Evolutionary conservation across 1,284 basidiomycete species (phyloP), one percentile per base, ranked within the genome.

Genomic region (Irpex sp.): DNA sequence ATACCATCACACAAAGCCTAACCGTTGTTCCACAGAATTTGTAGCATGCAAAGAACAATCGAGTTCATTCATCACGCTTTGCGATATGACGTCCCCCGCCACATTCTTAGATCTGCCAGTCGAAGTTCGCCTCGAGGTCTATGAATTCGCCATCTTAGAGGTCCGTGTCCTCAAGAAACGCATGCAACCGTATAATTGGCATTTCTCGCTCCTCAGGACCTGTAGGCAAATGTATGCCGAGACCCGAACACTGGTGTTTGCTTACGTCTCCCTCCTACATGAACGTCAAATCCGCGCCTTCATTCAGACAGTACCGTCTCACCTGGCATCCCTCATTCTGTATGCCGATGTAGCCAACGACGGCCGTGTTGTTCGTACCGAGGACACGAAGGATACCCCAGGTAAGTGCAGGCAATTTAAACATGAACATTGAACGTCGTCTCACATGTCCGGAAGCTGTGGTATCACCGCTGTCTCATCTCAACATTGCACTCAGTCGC

Each of bases 301-400:
- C 68, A 58, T 73, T 54, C 58, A 52, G 44, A 34, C 36, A 4
- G 36, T 47, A 5, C 54, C 52, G 11, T 11, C 13, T 17, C 48
- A n/a, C 6, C 51, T 26, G 31, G 40, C 52, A n/a, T n/a, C 57
- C 3, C 48, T 31, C 31, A 57, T 63, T 36, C 15, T 37, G 34
- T 58, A 56, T 67, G 74, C 74, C 21, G 80, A 81, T 67, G 77
- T 79, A 56, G 78, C 76, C 52, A 81, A 79, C 63, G 79, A 81
- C 64, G 74, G 75, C 52, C 76, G 77, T 57, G 66, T 78, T 58
- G 38, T 63, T 26, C 19, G 31, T 6, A 44, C 60, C 19, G 5
- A 61, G 63, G 68, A 61, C 60, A 31, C 60, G 17, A 40, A 58
- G 56, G 21, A 40, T 49, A 52, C 49, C 19, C 38, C 48, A 49